Evolutionary conservation across 768 basidiomycete genomes (phyloP).

Genomic region (Nidularia pulvinata): DNA sequence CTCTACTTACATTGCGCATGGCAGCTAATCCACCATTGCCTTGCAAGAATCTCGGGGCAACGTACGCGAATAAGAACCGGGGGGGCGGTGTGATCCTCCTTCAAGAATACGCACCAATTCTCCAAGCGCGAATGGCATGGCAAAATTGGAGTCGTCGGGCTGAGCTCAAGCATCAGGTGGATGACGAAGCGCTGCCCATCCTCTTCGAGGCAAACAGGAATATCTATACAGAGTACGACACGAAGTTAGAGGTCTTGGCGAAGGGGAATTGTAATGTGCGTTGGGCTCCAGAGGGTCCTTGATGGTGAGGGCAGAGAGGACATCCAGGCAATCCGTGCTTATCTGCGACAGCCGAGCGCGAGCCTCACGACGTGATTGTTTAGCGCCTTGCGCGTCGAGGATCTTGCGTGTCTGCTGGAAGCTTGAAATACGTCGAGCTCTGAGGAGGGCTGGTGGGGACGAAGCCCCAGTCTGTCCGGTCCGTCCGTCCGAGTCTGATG

Average conservation of each 20-base stretch:
- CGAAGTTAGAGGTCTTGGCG: neutral
- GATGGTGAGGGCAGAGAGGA: slow-evolving; percentile 1
- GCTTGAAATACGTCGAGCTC: too few species aligned
- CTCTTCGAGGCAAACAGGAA: slow-evolving; percentile 66
- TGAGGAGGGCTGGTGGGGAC: too few species aligned
- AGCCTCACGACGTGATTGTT: slow-evolving; percentile 68
- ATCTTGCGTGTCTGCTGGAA: slow-evolving; percentile 36
- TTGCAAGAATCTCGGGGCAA: slow-evolving; percentile 70
- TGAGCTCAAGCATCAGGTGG: slow-evolving; percentile 65
- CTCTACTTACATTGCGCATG: slow-evolving; percentile 56
- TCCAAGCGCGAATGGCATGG: slow-evolving; percentile 72
- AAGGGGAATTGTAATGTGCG: slow-evolving; percentile 74
- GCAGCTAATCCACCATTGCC: slow-evolving; percentile 77
- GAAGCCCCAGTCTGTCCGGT: too few species aligned
- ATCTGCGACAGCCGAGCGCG: slow-evolving; percentile 52
- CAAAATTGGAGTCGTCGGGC: slow-evolving; percentile 75
- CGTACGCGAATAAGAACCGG: slow-evolving; percentile 75
- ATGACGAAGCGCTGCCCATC: slow-evolving; percentile 62
- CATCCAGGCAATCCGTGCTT: slow-evolving; percentile 56
- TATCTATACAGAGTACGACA: too few species aligned
- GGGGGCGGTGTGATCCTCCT: slow-evolving; percentile 38
- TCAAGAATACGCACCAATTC: slow-evolving; percentile 60
- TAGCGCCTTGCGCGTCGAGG: slow-evolving; percentile 55
- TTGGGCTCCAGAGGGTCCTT: neutral
- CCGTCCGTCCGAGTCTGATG: too few species aligned